phyloP scores from a whole-genome alignment of 139 green algal species.

The Zygnema circumcarinatum region DNA sequence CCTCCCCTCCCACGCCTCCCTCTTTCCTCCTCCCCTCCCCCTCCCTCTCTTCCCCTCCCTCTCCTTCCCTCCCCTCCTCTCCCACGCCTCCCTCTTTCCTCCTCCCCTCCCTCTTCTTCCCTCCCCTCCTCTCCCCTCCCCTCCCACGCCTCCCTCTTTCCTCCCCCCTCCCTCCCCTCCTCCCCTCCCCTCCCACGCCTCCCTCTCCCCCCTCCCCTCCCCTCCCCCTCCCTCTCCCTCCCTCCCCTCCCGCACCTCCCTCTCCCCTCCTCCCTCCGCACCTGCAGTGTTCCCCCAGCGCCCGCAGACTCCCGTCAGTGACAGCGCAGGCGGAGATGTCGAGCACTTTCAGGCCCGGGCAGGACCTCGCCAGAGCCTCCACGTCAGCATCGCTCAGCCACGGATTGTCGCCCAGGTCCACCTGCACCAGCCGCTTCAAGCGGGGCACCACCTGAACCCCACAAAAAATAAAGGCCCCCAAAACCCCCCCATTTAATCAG shows the following conservation, averaged over 20 bases:
- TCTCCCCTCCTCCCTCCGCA: neutral
- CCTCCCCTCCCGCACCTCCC: neutral
- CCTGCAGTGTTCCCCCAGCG: no score
- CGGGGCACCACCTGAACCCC: neutral
- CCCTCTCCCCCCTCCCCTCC: neutral
- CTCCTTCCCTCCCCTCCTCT: neutral
- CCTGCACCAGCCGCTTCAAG: neutral
- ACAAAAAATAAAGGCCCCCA: no score
- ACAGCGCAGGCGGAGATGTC: neutral
- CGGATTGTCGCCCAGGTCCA: neutral
- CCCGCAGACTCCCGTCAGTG: neutral
- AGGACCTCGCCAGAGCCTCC: neutral
- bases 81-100: neutral
- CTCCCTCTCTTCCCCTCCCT: neutral
- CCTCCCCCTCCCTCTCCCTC: neutral
- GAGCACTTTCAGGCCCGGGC: neutral
- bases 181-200: neutral
- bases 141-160: conserved; percentile 20
- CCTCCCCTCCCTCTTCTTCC: neutral
- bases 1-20: neutral
- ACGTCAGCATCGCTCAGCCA: neutral
- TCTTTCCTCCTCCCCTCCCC: neutral
- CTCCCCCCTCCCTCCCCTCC: conserved; percentile 12
- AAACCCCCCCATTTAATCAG: no score
- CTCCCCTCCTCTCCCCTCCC: neutral